Evolutionary conservation across 2,329 filamentous ascomycete genomes (phyloP).

Genomic region (Penicillium freii): DNA sequence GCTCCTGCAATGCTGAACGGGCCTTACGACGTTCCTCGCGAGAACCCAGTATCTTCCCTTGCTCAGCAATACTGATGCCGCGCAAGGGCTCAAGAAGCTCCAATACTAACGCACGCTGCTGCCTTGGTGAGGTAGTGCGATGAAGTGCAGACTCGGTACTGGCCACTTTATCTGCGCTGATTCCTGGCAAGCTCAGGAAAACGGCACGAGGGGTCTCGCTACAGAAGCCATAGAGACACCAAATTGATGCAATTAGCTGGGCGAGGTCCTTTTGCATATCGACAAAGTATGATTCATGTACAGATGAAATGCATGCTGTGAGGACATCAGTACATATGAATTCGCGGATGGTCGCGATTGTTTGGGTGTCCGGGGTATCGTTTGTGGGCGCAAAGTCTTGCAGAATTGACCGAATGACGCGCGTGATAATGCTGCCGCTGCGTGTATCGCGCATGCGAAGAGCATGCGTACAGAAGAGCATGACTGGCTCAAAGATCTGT

Average conservation of each 20-base stretch:
- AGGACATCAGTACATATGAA: constrained; percentile 88
- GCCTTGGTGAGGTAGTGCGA: constrained; percentile 59
- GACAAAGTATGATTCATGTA: constrained; percentile 95
- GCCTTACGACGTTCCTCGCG: constrained; percentile 44
- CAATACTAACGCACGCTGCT: constrained; percentile 77
- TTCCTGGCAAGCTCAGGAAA: constrained; percentile 75
- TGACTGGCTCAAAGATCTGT: constrained; percentile 77
- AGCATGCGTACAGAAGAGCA: constrained; percentile 87
- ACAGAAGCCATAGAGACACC: constrained; percentile 69
- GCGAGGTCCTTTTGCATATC: constrained; percentile 93
- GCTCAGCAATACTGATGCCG: constrained; percentile 88
- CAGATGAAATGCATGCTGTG: constrained; percentile 81
- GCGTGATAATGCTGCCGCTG: constrained; percentile 80
- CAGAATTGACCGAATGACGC: constrained; percentile 81
- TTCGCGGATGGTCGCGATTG: constrained; percentile 71
- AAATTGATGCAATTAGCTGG: constrained; percentile 78
- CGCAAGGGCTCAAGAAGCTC: constrained; percentile 83
- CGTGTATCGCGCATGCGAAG: constrained; percentile 86
- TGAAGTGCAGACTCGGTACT: constrained; percentile 60
- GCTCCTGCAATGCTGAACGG: constrained; percentile 42
- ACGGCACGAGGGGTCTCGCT: constrained; percentile 71
- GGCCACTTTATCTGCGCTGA: constrained; percentile 67
- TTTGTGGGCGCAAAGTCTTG: constrained; percentile 66
- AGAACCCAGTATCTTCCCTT: constrained; percentile 69
- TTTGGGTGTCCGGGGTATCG: constrained; percentile 45